Conservation (phyloP, 371 early-diverging fungal species). For the Syncephalis plumigaleata region DNA sequence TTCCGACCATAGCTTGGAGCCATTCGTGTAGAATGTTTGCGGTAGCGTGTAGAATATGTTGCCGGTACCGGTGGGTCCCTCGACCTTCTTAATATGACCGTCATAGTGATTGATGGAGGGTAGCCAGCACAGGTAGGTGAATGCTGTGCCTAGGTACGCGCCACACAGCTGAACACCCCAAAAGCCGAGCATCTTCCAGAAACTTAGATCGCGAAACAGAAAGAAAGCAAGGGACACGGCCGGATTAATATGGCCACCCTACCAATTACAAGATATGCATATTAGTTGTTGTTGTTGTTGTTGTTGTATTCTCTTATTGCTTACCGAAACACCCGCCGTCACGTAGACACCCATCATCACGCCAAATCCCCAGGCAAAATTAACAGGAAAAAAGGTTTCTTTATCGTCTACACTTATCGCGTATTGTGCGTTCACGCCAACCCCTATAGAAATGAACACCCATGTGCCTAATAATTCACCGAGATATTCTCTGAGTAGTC, state of each 20-base stretch:
- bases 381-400: conserved; percentile 18
- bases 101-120: conserved; percentile 46
- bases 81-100: conserved; percentile 25
- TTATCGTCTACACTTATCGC: conserved; percentile 3
- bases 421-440: conserved; percentile 42
- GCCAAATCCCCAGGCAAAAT: conserved; percentile 14
- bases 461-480: conserved; percentile 74
- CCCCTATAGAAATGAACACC: conserved; percentile 43
- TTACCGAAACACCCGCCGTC: background rate
- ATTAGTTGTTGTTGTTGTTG: too few species aligned
- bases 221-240: conserved; percentile 54
- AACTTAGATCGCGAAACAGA: conserved; percentile 42
- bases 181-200: conserved; percentile 39
- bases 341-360: background rate
- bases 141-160: conserved; percentile 46
- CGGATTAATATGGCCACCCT: conserved; percentile 63
- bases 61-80: conserved; percentile 25
- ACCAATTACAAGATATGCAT: too few species aligned
- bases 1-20: conserved; percentile 46
- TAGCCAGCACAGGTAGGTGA: conserved; percentile 17
- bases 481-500: too few species aligned
- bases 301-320: too few species aligned
- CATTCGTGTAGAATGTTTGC: conserved; percentile 27
- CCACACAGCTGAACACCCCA: conserved; percentile 36
- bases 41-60: conserved; percentile 56